These are phyloP conservation scores for Hanseniaspora taiwanica DNA, from an alignment of 805 yeast genomes.

Conservation along the genomic window DNA sequence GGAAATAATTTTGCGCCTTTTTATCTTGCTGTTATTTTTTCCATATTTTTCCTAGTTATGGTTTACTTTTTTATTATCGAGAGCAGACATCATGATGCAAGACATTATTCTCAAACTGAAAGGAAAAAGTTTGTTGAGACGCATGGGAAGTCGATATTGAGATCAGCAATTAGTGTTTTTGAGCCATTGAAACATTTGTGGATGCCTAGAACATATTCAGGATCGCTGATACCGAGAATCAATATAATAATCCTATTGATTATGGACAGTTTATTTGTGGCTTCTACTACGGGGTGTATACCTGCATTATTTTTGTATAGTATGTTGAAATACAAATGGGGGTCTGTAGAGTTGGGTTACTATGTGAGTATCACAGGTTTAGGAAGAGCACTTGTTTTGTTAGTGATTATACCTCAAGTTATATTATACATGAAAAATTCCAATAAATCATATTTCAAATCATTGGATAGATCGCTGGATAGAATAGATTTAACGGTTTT, in stretches of 20 bases:
- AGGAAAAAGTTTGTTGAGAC: not conserved
- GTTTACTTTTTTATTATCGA: slow-evolving; percentile 39
- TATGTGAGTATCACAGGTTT: slow-evolving; percentile 40
- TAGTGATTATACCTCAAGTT: slow-evolving; percentile 38
- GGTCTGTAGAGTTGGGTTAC: slow-evolving; percentile 39
- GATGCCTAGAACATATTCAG: slow-evolving; percentile 25
- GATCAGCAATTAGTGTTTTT: slow-evolving; percentile 16
- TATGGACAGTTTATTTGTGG: slow-evolving; percentile 31
- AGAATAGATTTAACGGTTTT: slow-evolving; percentile 32
- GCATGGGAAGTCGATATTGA: not conserved
- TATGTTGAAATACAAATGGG: slow-evolving; percentile 41
- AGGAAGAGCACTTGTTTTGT: slow-evolving; percentile 34
- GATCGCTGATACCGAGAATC: slow-evolving; percentile 26
- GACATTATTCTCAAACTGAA: slow-evolving; percentile 35
- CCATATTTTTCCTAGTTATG: slow-evolving; percentile 24
- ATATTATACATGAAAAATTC: slow-evolving; percentile 20
- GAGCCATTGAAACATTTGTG: slow-evolving; percentile 43
- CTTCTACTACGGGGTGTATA: slow-evolving; percentile 29
- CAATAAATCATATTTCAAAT: slow-evolving; percentile 5
- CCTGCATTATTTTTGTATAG: slow-evolving; percentile 38
- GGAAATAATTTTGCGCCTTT: slow-evolving; percentile 21
- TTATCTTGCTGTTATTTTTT: slow-evolving; percentile 16
- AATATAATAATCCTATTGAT: slow-evolving; percentile 37
- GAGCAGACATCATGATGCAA: slow-evolving; percentile 44
- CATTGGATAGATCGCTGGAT: slow-evolving; percentile 31